Conservation (phyloP, 179 eudicot genomes). For the Spinacia oleracea region DNA sequence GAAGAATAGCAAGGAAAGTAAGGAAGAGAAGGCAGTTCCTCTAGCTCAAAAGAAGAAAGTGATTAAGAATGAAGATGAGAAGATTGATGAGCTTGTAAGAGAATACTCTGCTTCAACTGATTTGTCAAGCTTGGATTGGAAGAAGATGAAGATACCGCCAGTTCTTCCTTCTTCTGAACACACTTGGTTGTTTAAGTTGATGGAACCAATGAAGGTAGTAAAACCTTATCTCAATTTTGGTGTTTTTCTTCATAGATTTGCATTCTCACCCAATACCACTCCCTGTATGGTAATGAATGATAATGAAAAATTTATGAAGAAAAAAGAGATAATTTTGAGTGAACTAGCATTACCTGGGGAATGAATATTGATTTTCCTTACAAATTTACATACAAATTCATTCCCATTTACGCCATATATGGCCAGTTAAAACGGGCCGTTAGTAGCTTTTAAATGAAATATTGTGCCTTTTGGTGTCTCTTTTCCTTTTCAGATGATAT, state of each 20-base stretch:
- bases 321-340: too few species aligned
- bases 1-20: conserved; percentile 51
- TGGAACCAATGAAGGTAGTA: conserved; percentile 95
- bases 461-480: background rate
- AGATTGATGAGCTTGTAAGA: conserved; percentile 63
- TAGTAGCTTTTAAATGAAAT: background rate
- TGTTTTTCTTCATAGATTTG: background rate
- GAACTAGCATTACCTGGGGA: too few species aligned
- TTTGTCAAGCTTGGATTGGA: conserved; percentile 84
- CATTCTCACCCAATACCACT: too few species aligned
- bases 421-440: too few species aligned
- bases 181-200: conserved; percentile 75
- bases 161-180: conserved; percentile 92
- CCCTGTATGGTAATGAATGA: too few species aligned
- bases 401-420: too few species aligned
- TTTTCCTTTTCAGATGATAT: background rate
- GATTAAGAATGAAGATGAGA: conserved; percentile 46
- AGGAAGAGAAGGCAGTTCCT: conserved; percentile 41
- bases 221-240: conserved; percentile 1
- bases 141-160: conserved; percentile 91
- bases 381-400: too few species aligned
- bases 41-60: conserved; percentile 30
- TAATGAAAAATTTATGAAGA: too few species aligned
- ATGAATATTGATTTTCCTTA: too few species aligned
- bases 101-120: conserved; percentile 71